phyloP scores from a whole-genome alignment of 108 stramenopile genomes.

The Pelagomonas calceolata region DNA sequence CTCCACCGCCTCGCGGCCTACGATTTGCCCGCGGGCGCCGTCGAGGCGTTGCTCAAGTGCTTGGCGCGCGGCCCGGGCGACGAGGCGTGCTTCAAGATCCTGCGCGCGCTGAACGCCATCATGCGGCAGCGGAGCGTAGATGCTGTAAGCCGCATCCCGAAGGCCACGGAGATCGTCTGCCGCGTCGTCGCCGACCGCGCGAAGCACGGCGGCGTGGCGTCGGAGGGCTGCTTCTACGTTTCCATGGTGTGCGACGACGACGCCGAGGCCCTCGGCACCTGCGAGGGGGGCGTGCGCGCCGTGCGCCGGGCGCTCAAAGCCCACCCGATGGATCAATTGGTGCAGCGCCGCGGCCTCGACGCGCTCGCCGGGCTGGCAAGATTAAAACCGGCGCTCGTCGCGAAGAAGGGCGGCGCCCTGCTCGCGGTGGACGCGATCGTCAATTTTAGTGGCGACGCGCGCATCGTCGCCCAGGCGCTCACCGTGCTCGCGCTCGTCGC shows the following conservation, averaged over 20 bases:
- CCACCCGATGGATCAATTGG: no score
- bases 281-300: no score
- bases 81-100: constrained; percentile 3
- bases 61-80: neutral
- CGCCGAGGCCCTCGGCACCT: neutral
- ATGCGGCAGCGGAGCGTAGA: neutral
- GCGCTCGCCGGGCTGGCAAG: no score
- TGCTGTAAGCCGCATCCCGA: neutral
- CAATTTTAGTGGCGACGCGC: no score
- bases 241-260: neutral
- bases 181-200: neutral
- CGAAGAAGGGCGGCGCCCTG: no score
- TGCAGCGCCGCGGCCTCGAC: no score
- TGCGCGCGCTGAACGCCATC: constrained; percentile 4
- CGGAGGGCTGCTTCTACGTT: neutral
- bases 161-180: neutral
- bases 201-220: neutral
- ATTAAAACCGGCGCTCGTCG: no score
- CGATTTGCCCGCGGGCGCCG: constrained; percentile 2
- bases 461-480: no score
- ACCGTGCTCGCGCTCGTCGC: no score
- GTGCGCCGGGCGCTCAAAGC: no score
- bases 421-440: no score
- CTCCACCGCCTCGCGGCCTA: constrained; percentile 9
- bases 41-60: constrained; percentile 7